Conservation (phyloP, 768 basidiomycete genomes). For the Mrakia blollopis region DNA sequence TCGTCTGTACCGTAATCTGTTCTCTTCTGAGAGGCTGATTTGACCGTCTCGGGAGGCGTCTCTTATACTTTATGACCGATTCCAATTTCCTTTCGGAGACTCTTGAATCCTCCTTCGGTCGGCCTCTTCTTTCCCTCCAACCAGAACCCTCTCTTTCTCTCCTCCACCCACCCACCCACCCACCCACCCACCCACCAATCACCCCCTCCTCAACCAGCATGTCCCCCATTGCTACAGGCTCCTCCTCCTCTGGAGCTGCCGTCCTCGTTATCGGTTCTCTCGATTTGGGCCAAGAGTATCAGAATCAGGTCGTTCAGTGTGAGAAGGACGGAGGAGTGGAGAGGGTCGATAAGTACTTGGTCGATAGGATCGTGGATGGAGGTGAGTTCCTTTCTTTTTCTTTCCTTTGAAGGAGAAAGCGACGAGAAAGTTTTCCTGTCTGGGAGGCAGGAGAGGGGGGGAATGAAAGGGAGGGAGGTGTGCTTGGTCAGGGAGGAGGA, state of each 20-base stretch:
- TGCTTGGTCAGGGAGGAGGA: background rate
- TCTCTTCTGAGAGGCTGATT: too few relatives aligned
- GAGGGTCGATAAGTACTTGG: slow-evolving; percentile 67
- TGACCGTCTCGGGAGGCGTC: too few relatives aligned
- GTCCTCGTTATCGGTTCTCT: slow-evolving; percentile 74
- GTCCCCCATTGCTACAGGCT: background rate
- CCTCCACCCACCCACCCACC: background rate
- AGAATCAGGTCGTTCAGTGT: slow-evolving; percentile 66
- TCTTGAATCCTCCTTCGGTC: too few relatives aligned
- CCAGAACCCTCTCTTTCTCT: background rate
- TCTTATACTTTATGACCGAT: too few relatives aligned
- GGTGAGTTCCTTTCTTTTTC: slow-evolving; percentile 50
- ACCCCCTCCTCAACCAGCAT: background rate
- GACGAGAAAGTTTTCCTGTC: too few relatives aligned
- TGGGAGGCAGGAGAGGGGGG: background rate
- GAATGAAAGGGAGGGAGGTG: too few relatives aligned
- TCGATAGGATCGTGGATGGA: slow-evolving; percentile 74
- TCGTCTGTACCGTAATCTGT: too few relatives aligned
- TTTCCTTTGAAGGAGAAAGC: slow-evolving; percentile 49
- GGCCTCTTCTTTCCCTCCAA: background rate
- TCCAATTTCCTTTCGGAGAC: too few relatives aligned
- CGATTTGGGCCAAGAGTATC: slow-evolving; percentile 69
- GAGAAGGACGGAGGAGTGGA: slow-evolving; percentile 49
- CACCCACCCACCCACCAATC: background rate
- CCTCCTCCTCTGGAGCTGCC: slow-evolving; percentile 31